Conservation (phyloP, 345 rosid genomes). For the Camelina laxa region DNA sequence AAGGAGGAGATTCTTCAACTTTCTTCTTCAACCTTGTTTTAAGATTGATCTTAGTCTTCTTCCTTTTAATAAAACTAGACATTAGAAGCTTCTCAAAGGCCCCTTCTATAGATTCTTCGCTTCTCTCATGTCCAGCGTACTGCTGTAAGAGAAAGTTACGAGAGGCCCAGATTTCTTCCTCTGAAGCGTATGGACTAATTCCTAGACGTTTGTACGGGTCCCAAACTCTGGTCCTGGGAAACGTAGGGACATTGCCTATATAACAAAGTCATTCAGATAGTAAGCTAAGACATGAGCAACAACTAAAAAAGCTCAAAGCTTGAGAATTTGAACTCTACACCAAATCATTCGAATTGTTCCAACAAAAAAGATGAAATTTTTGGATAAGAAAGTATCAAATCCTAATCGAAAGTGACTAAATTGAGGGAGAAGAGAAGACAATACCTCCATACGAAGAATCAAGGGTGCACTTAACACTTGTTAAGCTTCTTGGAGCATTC, state of each 20-base stretch:
- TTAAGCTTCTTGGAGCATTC: conserved; percentile 45
- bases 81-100: conserved; percentile 93
- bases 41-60: conserved; percentile 84
- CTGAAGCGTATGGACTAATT: conserved; percentile 75
- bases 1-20: conserved; percentile 96
- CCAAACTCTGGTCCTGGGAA: conserved; percentile 79
- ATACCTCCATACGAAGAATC: conserved; percentile 79
- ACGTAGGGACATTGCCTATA: conserved; percentile 67
- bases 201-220: conserved; percentile 92
- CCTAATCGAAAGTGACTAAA: background rate
- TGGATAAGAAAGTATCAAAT: background rate
- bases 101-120: conserved; percentile 89
- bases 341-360: conserved; percentile 10
- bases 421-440: conserved; percentile 4
- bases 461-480: conserved; percentile 56
- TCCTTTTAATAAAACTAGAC: conserved; percentile 77
- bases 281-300: background rate
- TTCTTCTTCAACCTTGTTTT: conserved; percentile 84
- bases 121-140: conserved; percentile 90
- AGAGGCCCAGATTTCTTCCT: conserved; percentile 95
- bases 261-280: background rate
- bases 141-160: conserved; percentile 92
- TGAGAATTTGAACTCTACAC: background rate
- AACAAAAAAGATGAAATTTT: conserved; percentile 1
- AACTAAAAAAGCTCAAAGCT: background rate